phyloP scores from a whole-genome alignment of 1,139 yeast species.

The Suzukiozyma palmioleophila region DNA sequence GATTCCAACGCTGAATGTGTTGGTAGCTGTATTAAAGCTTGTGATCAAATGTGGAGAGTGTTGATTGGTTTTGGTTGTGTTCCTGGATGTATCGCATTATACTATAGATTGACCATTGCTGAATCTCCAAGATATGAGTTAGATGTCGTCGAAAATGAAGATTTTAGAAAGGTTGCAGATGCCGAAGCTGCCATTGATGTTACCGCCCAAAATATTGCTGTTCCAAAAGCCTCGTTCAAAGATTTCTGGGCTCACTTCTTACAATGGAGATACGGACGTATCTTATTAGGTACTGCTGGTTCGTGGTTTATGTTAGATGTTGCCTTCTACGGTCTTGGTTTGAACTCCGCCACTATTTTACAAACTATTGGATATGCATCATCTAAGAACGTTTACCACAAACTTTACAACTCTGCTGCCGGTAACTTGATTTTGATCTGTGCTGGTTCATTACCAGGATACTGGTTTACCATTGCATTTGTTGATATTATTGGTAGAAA shows the following conservation, averaged over 20 bases:
- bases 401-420: constrained; percentile 72
- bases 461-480: constrained; percentile 77
- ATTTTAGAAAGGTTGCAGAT: constrained; percentile 54
- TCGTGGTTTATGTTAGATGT: constrained; percentile 96
- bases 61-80: constrained; percentile 84
- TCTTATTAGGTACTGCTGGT: constrained; percentile 89
- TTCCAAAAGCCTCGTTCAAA: constrained; percentile 54
- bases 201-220: constrained; percentile 40
- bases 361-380: constrained; percentile 82
- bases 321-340: constrained; percentile 87
- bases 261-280: constrained; percentile 86
- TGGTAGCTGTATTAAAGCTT: constrained; percentile 62
- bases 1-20: constrained; percentile 54
- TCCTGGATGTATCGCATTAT: constrained; percentile 78
- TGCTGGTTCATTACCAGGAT: constrained; percentile 92
- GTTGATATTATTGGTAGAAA: constrained; percentile 79
- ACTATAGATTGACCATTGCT: constrained; percentile 88
- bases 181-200: constrained; percentile 49
- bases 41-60: constrained; percentile 94
- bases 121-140: constrained; percentile 88
- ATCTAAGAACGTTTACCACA: constrained; percentile 57
- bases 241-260: constrained; percentile 72
- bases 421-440: constrained; percentile 86
- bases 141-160: constrained; percentile 62
- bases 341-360: constrained; percentile 75